phyloP scores from a whole-genome alignment of 23 red algal species.

The Chondrus crispus region DNA sequence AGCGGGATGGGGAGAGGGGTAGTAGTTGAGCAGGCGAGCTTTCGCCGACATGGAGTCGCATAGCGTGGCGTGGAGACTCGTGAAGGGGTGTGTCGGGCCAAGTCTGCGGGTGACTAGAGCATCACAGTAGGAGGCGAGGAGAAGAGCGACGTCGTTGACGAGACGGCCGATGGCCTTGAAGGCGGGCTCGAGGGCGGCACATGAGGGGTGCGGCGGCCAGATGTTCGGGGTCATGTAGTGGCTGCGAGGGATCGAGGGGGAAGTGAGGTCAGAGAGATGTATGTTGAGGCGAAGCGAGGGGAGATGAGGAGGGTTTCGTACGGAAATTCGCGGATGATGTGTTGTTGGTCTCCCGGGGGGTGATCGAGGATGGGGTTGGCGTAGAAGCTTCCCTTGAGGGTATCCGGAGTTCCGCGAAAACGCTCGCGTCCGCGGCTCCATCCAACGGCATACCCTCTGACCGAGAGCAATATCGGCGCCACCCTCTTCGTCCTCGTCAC shows the following conservation, averaged over 20 bases:
- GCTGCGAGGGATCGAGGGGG: background rate
- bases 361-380: conserved; percentile 60
- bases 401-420: conserved; percentile 1
- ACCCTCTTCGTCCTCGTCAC: too few relatives aligned
- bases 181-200: conserved; percentile 4
- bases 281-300: background rate
- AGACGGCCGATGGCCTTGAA: conserved; percentile 58
- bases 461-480: background rate
- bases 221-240: background rate
- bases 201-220: conserved; percentile 6
- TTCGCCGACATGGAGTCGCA: background rate
- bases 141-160: conserved; percentile 18
- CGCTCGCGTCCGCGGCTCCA: conserved; percentile 55
- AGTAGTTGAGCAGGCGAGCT: conserved; percentile 63
- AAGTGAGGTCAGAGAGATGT: background rate
- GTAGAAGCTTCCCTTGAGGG: conserved; percentile 53
- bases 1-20: too few relatives aligned
- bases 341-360: background rate
- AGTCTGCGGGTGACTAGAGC: background rate
- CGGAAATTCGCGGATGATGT: background rate
- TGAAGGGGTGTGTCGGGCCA: background rate
- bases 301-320: background rate
- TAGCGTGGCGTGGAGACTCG: background rate
- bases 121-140: conserved; percentile 31
- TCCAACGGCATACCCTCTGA: background rate